Evolutionary conservation across 352 stramenopile species (phyloP).

Genomic region (Saprolegnia parasitica): DNA sequence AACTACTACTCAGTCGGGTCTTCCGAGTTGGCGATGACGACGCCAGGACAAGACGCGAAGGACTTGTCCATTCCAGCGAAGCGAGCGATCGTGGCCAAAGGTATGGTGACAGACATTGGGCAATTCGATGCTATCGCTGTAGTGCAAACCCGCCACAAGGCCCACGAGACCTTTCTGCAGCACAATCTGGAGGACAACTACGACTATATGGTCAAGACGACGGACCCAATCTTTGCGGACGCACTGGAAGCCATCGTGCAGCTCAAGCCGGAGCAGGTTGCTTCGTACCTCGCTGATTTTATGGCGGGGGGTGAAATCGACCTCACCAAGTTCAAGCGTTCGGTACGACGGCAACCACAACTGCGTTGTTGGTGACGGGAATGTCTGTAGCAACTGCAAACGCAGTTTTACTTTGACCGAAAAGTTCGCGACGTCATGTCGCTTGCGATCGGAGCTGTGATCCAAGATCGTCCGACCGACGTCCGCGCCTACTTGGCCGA

Average conservation of each 20-base stretch:
- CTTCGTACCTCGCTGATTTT: constrained; percentile 62
- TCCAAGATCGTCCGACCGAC: constrained; percentile 59
- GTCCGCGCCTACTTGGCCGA: constrained; percentile 48
- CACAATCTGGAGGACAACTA: constrained; percentile 53
- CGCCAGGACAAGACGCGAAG: background rate
- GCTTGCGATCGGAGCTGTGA: constrained; percentile 51
- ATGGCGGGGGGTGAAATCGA: constrained; percentile 56
- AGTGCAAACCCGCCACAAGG: constrained; percentile 60
- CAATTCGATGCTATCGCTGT: background rate
- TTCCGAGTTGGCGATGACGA: background rate
- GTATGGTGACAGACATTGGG: background rate
- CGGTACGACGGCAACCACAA: constrained; percentile 35
- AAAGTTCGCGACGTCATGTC: constrained; percentile 71
- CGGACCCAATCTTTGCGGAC: constrained; percentile 56
- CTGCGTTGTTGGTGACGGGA: background rate
- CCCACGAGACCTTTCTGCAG: constrained; percentile 49
- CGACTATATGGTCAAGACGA: constrained; percentile 61
- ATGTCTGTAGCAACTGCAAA: constrained; percentile 49
- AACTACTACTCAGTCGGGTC: background rate
- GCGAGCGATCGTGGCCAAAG: constrained; percentile 10
- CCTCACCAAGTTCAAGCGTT: constrained; percentile 66
- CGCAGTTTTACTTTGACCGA: constrained; percentile 68
- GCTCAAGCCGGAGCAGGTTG: constrained; percentile 67
- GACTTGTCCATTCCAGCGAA: background rate
- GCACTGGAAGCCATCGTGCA: constrained; percentile 65